A percentile compares a stretch with the other conserved stretches of the same genome.
These are phyloP conservation scores for Ophiostoma populinum DNA, from an alignment of 2,329 filamentous ascomycete species.

Conservation along the genomic window DNA sequence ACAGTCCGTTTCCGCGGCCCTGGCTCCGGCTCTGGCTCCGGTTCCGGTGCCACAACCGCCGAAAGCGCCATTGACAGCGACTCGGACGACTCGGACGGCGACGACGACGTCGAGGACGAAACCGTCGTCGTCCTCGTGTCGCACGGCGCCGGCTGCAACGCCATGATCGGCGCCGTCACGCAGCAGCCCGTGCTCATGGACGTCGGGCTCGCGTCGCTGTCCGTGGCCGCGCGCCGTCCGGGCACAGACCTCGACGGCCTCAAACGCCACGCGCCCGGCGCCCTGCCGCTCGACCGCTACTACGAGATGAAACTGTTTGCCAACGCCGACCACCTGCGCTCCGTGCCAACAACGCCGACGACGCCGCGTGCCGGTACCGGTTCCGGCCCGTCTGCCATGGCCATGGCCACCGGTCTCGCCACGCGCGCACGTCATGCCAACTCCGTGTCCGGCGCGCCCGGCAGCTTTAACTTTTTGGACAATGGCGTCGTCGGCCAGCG, in stretches of 20 bases:
- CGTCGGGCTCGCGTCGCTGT: conserved; percentile 77
- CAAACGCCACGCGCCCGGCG: conserved; percentile 8
- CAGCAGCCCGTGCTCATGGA: conserved; percentile 84
- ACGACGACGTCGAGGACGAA: conserved; percentile 52
- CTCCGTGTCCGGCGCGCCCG: conserved; percentile 20
- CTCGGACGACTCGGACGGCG: conserved; percentile 12
- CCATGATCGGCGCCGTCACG: conserved; percentile 78
- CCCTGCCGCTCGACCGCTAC: conserved; percentile 35
- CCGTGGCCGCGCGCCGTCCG: conserved; percentile 58
- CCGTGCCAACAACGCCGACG: conserved; percentile 20
- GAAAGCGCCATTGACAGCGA: conserved; percentile 15
- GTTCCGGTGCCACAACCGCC: conserved; percentile 14
- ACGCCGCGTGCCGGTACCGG: too few relatives aligned
- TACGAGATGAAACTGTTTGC: conserved; percentile 64
- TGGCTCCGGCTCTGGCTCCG: too few relatives aligned
- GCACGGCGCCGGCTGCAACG: conserved; percentile 91
- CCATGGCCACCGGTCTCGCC: conserved; percentile 15
- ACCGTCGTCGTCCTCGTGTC: conserved; percentile 77
- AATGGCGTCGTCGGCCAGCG: conserved; percentile 19
- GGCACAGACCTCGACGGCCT: conserved; percentile 14
- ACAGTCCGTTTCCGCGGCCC: conserved; percentile 17
- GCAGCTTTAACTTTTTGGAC: conserved; percentile 12
- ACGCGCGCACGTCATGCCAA: conserved; percentile 26
- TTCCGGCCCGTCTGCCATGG: conserved; percentile 17
- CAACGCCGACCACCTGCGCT: conserved; percentile 54